These are phyloP conservation scores for Primulina tabacum DNA, from an alignment of 257 asterid genomes.

Conservation along the genomic window DNA sequence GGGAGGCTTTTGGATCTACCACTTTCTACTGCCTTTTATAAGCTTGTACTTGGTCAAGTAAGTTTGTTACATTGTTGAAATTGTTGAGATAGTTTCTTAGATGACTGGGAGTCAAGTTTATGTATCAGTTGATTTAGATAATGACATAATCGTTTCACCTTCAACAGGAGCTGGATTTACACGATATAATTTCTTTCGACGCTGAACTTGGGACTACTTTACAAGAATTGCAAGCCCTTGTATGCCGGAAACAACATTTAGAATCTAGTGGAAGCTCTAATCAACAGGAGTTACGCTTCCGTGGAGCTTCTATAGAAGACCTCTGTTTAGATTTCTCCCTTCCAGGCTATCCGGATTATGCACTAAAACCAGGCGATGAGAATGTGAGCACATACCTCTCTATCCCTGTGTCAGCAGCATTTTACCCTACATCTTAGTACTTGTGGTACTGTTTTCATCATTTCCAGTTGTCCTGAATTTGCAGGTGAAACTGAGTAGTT, in stretches of 20 bases:
- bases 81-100: not conserved
- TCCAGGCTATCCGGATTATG: slow-evolving; percentile 91
- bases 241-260: slow-evolving; percentile 62
- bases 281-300: slow-evolving; percentile 52
- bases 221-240: slow-evolving; percentile 91
- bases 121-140: slow-evolving; percentile 6
- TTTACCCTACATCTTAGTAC: not conserved
- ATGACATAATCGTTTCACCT: slow-evolving; percentile 18
- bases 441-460: slow-evolving; percentile 4
- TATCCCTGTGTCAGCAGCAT: slow-evolving; percentile 13
- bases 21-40: slow-evolving; percentile 76
- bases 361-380: slow-evolving; percentile 62
- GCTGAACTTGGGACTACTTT: slow-evolving; percentile 72
- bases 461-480: slow-evolving; percentile 13
- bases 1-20: slow-evolving; percentile 97
- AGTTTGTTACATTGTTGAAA: slow-evolving; percentile 18
- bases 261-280: slow-evolving; percentile 54
- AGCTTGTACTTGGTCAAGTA: slow-evolving; percentile 85
- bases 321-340: slow-evolving; percentile 91
- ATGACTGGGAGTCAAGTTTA: slow-evolving; percentile 1
- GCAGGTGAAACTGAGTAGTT: slow-evolving; percentile 72
- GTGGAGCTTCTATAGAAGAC: slow-evolving; percentile 79
- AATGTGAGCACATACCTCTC: slow-evolving; percentile 44
- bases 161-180: slow-evolving; percentile 87
- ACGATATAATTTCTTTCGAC: slow-evolving; percentile 80